Evolutionary conservation across 345 rosid species (phyloP), one percentile per base, ranked within the genome.

Genomic region (Sonneratia caseolaris): DNA sequence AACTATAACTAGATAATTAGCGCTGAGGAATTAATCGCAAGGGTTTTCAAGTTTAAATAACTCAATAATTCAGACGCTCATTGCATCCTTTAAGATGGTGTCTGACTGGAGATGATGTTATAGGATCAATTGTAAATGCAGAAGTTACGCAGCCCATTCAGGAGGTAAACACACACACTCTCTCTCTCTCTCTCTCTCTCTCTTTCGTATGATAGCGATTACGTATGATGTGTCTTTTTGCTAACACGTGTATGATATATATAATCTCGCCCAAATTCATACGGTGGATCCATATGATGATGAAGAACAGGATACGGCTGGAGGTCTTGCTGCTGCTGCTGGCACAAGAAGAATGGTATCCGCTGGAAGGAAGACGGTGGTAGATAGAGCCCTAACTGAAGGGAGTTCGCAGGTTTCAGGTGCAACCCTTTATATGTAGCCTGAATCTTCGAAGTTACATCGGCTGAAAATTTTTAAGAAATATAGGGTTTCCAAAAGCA

Each of bases 321-420:
- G 74, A 59, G 76, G 72, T 70, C 57, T 82, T 47, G 27, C 48
- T 38, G 69, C 66, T 57, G 57, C 64, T 55, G 37, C 73, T 21
- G 47, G 64, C 18, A 32, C 49, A 61, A 71, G 78, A 68, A 69
- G 71, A 56, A 13, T 56, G 64, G 69, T 57, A 61, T 24, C 67
- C 14, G 76, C 71, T 72, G 85, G 86, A 68, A 83, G 84, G 80
- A 86, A 81, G 78, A 76, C 84, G 82, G 73, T 74, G 49, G 56
- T 21, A 15, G 74, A 42, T 38, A 67, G 37, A 53, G 59, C 10
- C 42, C 36, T 14, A 36, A 48, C 42, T 18, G 76, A 64, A 72
- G 38, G 18, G 55, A 27, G 57, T 71, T 74, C 78, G 66, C 71
- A 75, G 73, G 75, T 73, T 74, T 64, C 68, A 66, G 48, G 47